These are phyloP conservation scores for Auricularia cornea DNA, from an alignment of 768 basidiomycete genomes.

Conservation along the genomic window DNA sequence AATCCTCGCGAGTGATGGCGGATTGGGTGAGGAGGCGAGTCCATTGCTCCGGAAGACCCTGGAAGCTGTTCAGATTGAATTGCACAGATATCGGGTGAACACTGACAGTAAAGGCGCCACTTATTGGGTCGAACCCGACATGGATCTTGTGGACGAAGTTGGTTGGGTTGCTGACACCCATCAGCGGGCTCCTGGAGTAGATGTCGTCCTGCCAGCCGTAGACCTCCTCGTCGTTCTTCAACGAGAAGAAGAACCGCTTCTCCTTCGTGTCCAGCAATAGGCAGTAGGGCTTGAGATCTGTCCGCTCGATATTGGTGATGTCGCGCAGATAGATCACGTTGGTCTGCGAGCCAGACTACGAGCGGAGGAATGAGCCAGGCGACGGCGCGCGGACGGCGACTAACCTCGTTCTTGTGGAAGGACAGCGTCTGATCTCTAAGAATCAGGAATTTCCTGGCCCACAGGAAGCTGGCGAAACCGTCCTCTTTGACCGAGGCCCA, in stretches of 20 bases:
- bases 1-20: conserved; percentile 96
- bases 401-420: conserved; percentile 88
- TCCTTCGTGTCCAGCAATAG: conserved; percentile 79
- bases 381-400: conserved; percentile 18
- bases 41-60: conserved; percentile 99
- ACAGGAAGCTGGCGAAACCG: conserved; percentile 83
- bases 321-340: conserved; percentile 60
- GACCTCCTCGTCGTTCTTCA: conserved; percentile 94
- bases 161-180: conserved; percentile 90
- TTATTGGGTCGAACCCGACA: conserved; percentile 91
- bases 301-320: conserved; percentile 81
- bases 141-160: conserved; percentile 99
- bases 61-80: conserved; percentile 5
- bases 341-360: conserved; percentile 48
- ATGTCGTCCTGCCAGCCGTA: conserved; percentile 98
- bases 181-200: conserved; percentile 82
- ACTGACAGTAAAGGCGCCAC: conserved; percentile 88
- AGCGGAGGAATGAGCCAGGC: not conserved
- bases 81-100: too few relatives aligned
- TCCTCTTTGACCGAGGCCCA: conserved; percentile 88
- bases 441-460: conserved; percentile 85
- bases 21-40: conserved; percentile 93
- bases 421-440: conserved; percentile 70
- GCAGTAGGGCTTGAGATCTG: conserved; percentile 92
- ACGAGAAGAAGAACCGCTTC: conserved; percentile 67